Base-by-base conservation (phyloP, 2,329 filamentous ascomycete genomes). In the Fusarium penzigii region DNA sequence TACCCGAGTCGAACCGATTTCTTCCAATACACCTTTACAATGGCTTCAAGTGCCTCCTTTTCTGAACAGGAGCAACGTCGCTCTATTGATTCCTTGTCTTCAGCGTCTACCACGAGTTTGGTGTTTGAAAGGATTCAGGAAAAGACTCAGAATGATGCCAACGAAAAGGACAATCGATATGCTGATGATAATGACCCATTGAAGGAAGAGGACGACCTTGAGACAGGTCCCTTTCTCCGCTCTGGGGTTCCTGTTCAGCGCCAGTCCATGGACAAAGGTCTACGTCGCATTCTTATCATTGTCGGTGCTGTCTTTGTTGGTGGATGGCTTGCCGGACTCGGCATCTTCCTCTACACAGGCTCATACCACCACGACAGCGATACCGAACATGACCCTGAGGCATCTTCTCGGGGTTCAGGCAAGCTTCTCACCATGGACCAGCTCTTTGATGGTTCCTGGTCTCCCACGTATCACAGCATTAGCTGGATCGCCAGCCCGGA, bases 41-140 rank as follows among this genome's bases (percentile, higher is more conserved):
- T 63, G 57, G 57, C 58, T 38, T 51, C 55, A 16, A 55, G 49
- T 49, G 54, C 57, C 39, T 57, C 58, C 20, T 47, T 62, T 14
- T 25, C 54, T 29, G 56, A 59, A 14, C 42, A 44, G 55, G 53
- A 55, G 40, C 57, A 58, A 39, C 66, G 68, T 44, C 53, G 52
- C 42, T 84, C 82, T 48, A 72, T 72, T 64, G 81, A 80, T 56
- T 90, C 89, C 4, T 70, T 83, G 42, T 90, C 88, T n/a, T 88
- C 87, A 39, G 86, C 85, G n/a, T 94, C 90, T 34, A 93, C 90
- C 11, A 92, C 88, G 5, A 93, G 90, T 63, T 78, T 94, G 13
- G 84, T 94, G 48, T 89, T 94, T 67, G 89, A 94, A 60, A 84
- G 87, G 57, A 80, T 93, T 59, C 81, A 83, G 63, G 86, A 89